These are phyloP conservation scores for Astrothelium macrocarpum DNA, from an alignment of 495 filamentous ascomycete genomes.

Conservation along the genomic window DNA sequence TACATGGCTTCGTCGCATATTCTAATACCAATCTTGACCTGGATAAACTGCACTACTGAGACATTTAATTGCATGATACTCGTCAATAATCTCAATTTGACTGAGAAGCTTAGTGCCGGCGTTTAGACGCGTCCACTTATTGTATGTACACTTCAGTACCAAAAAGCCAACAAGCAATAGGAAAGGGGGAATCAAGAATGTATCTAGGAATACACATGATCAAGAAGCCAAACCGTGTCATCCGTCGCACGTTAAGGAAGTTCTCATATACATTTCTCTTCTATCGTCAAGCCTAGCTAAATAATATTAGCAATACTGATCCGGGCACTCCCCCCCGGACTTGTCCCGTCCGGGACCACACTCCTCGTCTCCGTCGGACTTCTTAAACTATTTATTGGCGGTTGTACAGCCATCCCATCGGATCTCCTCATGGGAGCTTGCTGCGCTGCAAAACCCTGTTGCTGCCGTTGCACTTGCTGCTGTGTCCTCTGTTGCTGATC, in stretches of 20 bases:
- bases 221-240: neutral
- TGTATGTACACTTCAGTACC: neutral
- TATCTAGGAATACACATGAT: neutral
- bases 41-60: too few relatives aligned
- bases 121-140: neutral
- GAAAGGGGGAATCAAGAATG: neutral
- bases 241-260: neutral
- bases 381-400: slow-evolving; percentile 21
- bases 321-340: slow-evolving; percentile 11
- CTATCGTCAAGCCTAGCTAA: neutral
- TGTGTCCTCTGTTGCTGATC: slow-evolving; percentile 27
- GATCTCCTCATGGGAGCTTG: neutral
- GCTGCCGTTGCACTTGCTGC: slow-evolving; percentile 2
- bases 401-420: slow-evolving; percentile 18
- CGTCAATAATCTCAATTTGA: too few relatives aligned
- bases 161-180: neutral
- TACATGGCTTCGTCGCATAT: too few relatives aligned
- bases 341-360: slow-evolving; percentile 13
- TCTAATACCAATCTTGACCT: too few relatives aligned
- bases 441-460: neutral
- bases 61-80: too few relatives aligned
- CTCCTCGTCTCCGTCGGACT: slow-evolving; percentile 21
- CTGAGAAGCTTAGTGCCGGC: neutral
- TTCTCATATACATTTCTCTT: neutral
- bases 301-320: slow-evolving; percentile 34